phyloP scores from a whole-genome alignment of 2,329 filamentous ascomycete genomes.

The Fusarium cicatricum region DNA sequence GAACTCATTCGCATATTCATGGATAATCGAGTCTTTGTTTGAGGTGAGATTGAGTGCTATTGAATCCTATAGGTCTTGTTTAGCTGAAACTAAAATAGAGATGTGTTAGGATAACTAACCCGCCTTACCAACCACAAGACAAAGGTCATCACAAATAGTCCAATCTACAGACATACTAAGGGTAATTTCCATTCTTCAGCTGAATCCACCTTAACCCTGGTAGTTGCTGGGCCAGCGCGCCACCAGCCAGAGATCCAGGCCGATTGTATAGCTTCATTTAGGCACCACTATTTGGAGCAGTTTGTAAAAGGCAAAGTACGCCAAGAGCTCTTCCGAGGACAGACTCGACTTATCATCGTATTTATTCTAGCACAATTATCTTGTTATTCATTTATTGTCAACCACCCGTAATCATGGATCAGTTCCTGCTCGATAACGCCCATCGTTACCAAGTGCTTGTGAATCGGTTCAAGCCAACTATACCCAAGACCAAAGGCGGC shows the following conservation, averaged over 20 bases:
- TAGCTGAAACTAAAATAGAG: no score
- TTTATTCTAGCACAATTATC: no score
- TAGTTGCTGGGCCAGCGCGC: constrained; percentile 31
- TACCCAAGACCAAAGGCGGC: constrained; percentile 5
- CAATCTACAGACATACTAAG: no score
- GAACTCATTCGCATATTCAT: no score
- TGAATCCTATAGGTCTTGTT: no score
- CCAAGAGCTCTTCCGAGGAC: not conserved
- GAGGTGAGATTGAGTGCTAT: no score
- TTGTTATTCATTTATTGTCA: not conserved
- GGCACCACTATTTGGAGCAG: constrained; percentile 21
- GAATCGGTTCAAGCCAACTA: constrained; percentile 37
- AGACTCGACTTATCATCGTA: no score
- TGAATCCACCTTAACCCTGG: not conserved
- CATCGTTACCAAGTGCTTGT: constrained; percentile 43
- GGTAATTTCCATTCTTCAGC: not conserved
- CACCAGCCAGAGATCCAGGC: not conserved
- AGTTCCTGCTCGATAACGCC: constrained; percentile 45
- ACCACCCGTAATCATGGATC: constrained; percentile 41
- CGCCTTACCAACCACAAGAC: no score
- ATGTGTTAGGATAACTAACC: no score
- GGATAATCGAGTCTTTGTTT: no score
- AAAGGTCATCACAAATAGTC: no score
- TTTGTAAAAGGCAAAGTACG: constrained; percentile 5
- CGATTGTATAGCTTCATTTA: constrained; percentile 13